Conservation (phyloP, 2,329 filamentous ascomycete genomes). For the Penicillium glabrum region DNA sequence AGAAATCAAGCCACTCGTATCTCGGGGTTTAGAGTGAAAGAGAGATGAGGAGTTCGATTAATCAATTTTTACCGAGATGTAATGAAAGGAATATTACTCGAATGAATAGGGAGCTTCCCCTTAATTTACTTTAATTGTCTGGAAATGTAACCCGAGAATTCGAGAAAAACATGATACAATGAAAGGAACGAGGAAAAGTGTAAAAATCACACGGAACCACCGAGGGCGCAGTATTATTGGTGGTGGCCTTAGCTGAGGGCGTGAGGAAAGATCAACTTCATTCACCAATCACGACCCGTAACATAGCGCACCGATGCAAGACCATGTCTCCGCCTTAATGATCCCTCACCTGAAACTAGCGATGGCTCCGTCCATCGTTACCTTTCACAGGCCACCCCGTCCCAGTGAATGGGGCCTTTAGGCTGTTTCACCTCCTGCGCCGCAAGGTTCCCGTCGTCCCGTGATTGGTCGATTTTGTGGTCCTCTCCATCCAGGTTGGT, state of each 20-base stretch:
- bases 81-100: not conserved
- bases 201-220: not conserved
- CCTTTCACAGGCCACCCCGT: slow-evolving; percentile 3
- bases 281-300: not conserved
- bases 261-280: not conserved
- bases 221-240: not conserved
- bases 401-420: slow-evolving; percentile 2
- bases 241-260: slow-evolving; percentile 5
- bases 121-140: not conserved
- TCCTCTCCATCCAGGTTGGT: slow-evolving; percentile 4
- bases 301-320: not conserved
- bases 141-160: not conserved
- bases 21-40: not conserved
- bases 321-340: not conserved
- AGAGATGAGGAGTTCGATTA: not conserved
- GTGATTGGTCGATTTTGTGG: slow-evolving; percentile 6
- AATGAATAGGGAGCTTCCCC: not conserved
- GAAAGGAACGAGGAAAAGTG: not conserved
- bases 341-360: slow-evolving; percentile 17
- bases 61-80: not conserved
- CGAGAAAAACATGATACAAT: not conserved
- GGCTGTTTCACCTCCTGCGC: slow-evolving; percentile 20
- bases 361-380: slow-evolving; percentile 9
- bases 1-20: not conserved
- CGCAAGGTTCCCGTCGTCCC: slow-evolving; percentile 7